These are phyloP conservation scores for Chlorella sp. DNA, from an alignment of 139 green algal species.

Conservation along the genomic window DNA sequence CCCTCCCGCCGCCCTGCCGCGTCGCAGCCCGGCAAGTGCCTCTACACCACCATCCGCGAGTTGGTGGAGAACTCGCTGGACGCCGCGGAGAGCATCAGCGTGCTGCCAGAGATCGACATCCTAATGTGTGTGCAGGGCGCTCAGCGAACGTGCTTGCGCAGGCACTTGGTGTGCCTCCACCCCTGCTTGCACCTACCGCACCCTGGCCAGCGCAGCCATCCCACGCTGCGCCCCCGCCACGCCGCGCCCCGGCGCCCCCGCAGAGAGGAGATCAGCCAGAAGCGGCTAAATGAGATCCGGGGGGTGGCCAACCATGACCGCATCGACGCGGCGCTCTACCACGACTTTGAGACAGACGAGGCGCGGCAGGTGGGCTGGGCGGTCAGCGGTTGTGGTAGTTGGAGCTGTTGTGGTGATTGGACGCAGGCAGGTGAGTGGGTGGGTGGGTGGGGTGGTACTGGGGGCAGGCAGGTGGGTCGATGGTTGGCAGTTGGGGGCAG, in stretches of 20 bases:
- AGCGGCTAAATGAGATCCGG: constrained; percentile 75
- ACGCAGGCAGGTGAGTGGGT: too few relatives aligned
- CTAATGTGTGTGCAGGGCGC: constrained; percentile 60
- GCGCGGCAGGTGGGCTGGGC: constrained; percentile 59
- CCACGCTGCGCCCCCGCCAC: not conserved
- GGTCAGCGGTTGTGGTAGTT: too few relatives aligned
- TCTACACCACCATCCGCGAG: constrained; percentile 96
- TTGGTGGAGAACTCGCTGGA: constrained; percentile 97
- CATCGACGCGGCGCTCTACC: constrained; percentile 89
- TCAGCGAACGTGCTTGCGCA: not conserved
- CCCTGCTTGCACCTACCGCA: not conserved
- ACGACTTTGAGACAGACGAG: constrained; percentile 89
- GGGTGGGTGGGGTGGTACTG: too few relatives aligned
- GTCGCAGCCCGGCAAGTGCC: constrained; percentile 89
- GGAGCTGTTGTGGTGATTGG: too few relatives aligned
- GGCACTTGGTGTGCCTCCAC: not conserved
- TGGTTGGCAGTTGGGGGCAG: too few relatives aligned
- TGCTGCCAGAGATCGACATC: constrained; percentile 81
- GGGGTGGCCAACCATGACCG: constrained; percentile 81
- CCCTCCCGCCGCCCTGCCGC: not conserved
- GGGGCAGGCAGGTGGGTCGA: too few relatives aligned
- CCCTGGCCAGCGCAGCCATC: not conserved
- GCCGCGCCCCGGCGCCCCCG: not conserved
- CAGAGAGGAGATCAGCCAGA: constrained; percentile 83
- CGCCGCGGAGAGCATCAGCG: constrained; percentile 79